phyloP scores from a whole-genome alignment of 306 rosid species.

The Parietaria judaica region DNA sequence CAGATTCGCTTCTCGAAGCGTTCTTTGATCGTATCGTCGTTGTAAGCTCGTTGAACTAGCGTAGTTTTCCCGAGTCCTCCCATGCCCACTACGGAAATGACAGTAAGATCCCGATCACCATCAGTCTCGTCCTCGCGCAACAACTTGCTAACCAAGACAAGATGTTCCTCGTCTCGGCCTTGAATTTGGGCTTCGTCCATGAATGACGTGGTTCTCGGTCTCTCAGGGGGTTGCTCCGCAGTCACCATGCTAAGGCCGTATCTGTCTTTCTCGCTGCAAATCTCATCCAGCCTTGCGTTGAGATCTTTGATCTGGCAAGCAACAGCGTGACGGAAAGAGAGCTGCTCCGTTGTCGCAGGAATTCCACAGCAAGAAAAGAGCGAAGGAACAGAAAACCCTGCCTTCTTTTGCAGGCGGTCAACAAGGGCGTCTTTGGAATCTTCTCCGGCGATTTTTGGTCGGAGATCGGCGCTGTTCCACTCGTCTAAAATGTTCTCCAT shows the following conservation, averaged over 20 bases:
- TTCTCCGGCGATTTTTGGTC: background rate
- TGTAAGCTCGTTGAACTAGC: background rate
- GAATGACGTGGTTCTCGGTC: background rate
- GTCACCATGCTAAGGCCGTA: background rate
- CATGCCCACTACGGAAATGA: background rate
- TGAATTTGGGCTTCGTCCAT: background rate
- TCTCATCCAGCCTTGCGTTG: background rate
- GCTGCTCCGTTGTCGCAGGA: background rate
- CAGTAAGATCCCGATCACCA: background rate
- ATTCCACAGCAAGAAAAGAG: background rate
- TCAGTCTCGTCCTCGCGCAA: background rate
- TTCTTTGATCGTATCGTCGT: background rate
- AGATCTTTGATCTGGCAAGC: background rate
- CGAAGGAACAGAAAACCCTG: background rate
- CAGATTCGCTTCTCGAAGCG: background rate
- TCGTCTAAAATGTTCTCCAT: background rate
- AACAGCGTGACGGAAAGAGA: background rate
- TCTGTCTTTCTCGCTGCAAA: background rate
- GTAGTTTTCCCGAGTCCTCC: slow-evolving; percentile 13
- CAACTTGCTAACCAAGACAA: background rate
- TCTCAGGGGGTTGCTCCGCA: background rate
- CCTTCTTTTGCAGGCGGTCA: background rate
- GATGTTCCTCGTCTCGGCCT: background rate
- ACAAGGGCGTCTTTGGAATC: background rate
- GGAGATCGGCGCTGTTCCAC: background rate